A percentile compares a stretch with the other conserved stretches of the same genome.
Conservation (phyloP, 176 grass and related monocot species). For the Ananas comosus region DNA sequence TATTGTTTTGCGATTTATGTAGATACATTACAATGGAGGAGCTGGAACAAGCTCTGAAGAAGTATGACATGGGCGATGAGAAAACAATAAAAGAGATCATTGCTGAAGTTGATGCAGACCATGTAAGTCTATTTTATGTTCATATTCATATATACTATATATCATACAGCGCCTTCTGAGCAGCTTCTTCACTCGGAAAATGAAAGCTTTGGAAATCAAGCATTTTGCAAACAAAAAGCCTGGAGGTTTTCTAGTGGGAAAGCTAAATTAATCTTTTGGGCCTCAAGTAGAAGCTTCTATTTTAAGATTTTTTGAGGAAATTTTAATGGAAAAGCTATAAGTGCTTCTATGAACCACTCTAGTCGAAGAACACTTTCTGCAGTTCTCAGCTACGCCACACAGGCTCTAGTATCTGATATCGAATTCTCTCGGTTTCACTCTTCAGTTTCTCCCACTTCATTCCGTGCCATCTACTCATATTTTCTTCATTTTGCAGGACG, state of each 20-base stretch:
- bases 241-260: too few relatives aligned
- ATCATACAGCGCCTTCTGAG: not conserved
- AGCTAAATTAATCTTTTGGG: too few relatives aligned
- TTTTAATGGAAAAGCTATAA: too few relatives aligned
- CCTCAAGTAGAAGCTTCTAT: too few relatives aligned
- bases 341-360: not conserved
- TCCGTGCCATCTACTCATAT: not conserved
- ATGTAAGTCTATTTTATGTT: constrained; percentile 43
- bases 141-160: constrained; percentile 8
- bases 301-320: too few relatives aligned
- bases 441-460: constrained; percentile 1
- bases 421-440: not conserved
- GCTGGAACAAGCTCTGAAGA: constrained; percentile 89
- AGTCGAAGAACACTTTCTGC: not conserved
- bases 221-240: too few relatives aligned
- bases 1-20: constrained; percentile 23
- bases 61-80: constrained; percentile 97
- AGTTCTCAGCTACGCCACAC: not conserved
- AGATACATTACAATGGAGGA: constrained; percentile 97
- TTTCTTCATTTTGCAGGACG: constrained; percentile 48
- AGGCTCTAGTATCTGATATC: too few relatives aligned
- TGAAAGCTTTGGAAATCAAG: constrained; percentile 4
- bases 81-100: constrained; percentile 99
- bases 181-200: not conserved
- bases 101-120: constrained; percentile 82